Evolutionary conservation across 345 rosid species (phyloP).

Genomic region (Arabidopsis suecica): DNA sequence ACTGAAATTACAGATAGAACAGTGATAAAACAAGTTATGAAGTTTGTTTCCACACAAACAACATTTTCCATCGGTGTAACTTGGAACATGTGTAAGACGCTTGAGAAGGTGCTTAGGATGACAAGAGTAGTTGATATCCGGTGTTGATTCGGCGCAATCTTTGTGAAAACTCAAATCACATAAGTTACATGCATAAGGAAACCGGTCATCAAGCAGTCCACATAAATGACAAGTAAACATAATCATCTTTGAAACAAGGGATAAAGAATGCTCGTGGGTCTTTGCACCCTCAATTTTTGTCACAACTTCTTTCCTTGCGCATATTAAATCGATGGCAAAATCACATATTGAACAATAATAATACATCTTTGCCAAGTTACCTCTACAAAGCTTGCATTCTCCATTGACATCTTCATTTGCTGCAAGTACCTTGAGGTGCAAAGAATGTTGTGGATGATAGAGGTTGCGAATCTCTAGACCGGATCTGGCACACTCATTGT

Average conservation of each 20-base stretch:
- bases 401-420: no score
- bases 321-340: not conserved
- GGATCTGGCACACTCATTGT: not conserved
- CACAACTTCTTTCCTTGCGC: not conserved
- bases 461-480: not conserved
- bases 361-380: not conserved
- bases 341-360: not conserved
- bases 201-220: not conserved
- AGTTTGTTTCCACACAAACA: not conserved
- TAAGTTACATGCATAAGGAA: not conserved
- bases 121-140: not conserved
- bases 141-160: constrained; percentile 13
- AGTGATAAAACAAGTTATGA: not conserved
- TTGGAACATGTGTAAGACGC: not conserved
- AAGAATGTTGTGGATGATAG: not conserved
- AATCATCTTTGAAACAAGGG: not conserved
- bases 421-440: not conserved
- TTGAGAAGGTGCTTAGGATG: constrained; percentile 1
- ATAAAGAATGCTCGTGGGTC: not conserved
- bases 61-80: not conserved
- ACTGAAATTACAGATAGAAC: not conserved
- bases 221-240: constrained; percentile 8
- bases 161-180: constrained; percentile 15
- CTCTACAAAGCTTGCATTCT: constrained; percentile 2
- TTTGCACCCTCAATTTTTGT: not conserved